Base-by-base conservation (phyloP, 2,329 filamentous ascomycete genomes). In the Scytalidium sp. region DNA sequence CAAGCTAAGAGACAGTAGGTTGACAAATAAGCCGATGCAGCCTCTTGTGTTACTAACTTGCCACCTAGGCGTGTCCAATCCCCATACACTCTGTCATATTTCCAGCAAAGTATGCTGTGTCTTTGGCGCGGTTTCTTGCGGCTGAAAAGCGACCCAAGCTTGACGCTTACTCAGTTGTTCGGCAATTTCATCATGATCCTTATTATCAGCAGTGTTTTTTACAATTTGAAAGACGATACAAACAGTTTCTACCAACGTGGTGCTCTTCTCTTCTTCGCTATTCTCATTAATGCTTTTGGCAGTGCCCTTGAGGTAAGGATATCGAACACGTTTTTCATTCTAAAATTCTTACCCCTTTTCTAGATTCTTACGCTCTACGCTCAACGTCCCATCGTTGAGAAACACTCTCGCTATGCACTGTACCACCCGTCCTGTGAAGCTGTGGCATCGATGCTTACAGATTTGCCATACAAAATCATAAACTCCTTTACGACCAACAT, bases 361-460 rank as follows among this genome's bases (percentile, higher is more conserved):
- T 32, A 85, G 75, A 93, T 95, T 64, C 69, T 93, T 1, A 3
- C 44, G 25, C 77, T 95, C 5, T 96, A 92, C 64, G 80, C 88
- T 3, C 90, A 95, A 79, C 85, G 91, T 27, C 87, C 88, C 1
- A 94, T 96, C 59, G 88, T 96, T 55, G 90, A 96, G 65, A 96
- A 96, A 67, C 92, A 97, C 60, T 73, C 79, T 50, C 83, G 87
- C 50, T 96, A 96, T 65, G 90, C 90, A 15, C 76, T 96, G n/a
- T 96, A 96, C 60, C 92, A 96, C 60, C 90, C 92, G 0, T 91
- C 87, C 8, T 87, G 90, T 8, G 91, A 96, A 75, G 89, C 91
- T 11, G 78, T 92, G 42, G 83, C 91, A 0, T 94, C 88, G 10
- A 93, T 95, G 84, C 70, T 96, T 25, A 87, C 83, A 54, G 91